Evolutionary conservation across 2,329 filamentous ascomycete species (phyloP).

Genomic region (Ophiostoma ips): DNA sequence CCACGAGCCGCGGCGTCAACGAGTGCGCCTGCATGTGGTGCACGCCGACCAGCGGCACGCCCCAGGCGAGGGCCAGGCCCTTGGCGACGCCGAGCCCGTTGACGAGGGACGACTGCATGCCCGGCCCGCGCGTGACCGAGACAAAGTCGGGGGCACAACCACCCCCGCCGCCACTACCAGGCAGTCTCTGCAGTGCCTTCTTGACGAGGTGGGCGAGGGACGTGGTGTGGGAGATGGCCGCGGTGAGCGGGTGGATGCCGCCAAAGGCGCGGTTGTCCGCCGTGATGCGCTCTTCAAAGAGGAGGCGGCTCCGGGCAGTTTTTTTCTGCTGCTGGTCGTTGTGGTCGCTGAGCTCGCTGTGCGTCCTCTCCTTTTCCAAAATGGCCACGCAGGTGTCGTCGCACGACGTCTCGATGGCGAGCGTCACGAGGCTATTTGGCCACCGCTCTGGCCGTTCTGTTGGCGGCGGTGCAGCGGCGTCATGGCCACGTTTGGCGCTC

Average conservation of each 20-base stretch:
- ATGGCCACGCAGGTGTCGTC: constrained; percentile 89
- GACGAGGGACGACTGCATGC: constrained; percentile 67
- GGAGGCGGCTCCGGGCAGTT: constrained; percentile 38
- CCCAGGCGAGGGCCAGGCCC: constrained; percentile 72
- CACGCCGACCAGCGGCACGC: constrained; percentile 68
- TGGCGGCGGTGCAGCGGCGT: too few species aligned
- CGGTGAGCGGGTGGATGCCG: constrained; percentile 67
- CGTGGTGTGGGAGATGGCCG: constrained; percentile 61
- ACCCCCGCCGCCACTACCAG: constrained; percentile 8
- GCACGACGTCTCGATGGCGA: constrained; percentile 76
- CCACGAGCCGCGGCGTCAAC: constrained; percentile 66
- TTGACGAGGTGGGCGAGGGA: constrained; percentile 55
- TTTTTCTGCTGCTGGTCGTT: background rate
- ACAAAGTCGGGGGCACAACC: constrained; percentile 47
- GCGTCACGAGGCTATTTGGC: constrained; percentile 23
- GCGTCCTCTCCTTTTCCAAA: constrained; percentile 40
- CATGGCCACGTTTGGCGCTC: too few species aligned
- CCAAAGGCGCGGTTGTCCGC: constrained; percentile 60
- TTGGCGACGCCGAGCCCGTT: constrained; percentile 76
- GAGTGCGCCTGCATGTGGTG: constrained; percentile 98
- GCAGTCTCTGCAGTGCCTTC: constrained; percentile 44
- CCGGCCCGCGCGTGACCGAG: constrained; percentile 80
- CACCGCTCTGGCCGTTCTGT: background rate
- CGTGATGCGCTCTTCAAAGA: constrained; percentile 71
- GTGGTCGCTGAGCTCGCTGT: too few species aligned